phyloP scores from a whole-genome alignment of 2,329 filamentous ascomycete species.

The Parastagonospora nodorum region DNA sequence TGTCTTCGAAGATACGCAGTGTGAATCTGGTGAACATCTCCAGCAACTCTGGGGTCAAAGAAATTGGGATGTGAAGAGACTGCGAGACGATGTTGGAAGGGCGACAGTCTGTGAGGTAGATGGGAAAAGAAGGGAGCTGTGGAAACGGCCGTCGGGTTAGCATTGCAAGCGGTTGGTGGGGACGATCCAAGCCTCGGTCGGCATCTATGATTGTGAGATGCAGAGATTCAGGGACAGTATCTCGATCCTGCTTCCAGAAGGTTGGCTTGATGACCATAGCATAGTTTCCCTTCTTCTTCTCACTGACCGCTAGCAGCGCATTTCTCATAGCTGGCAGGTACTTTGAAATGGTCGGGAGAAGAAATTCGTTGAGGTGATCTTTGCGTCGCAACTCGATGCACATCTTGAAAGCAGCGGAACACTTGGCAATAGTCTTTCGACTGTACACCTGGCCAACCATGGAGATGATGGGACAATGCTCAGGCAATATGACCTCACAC shows the following conservation, averaged over 20 bases:
- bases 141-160: conserved; percentile 72
- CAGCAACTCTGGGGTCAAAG: conserved; percentile 53
- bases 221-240: conserved; percentile 56
- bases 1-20: conserved; percentile 74
- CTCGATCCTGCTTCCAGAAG: conserved; percentile 65
- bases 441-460: conserved; percentile 66
- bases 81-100: conserved; percentile 63
- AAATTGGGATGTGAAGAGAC: conserved; percentile 52
- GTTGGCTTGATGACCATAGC: conserved; percentile 78
- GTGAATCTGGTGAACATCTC: conserved; percentile 72
- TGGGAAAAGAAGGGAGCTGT: conserved; percentile 66
- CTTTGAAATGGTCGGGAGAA: conserved; percentile 75
- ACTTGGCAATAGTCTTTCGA: conserved; percentile 80
- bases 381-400: conserved; percentile 72
- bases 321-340: conserved; percentile 83
- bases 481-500: conserved; percentile 80
- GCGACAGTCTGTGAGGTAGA: conserved; percentile 71
- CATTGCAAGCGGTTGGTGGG: conserved; percentile 69
- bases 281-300: conserved; percentile 76
- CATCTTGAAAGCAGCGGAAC: conserved; percentile 84
- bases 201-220: conserved; percentile 68
- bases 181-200: conserved; percentile 61
- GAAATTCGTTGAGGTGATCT: conserved; percentile 71
- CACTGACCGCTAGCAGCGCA: conserved; percentile 78
- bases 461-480: conserved; percentile 71